Conservation (phyloP, 2,329 filamentous ascomycete species). For the Verticillium albo-atrum region DNA sequence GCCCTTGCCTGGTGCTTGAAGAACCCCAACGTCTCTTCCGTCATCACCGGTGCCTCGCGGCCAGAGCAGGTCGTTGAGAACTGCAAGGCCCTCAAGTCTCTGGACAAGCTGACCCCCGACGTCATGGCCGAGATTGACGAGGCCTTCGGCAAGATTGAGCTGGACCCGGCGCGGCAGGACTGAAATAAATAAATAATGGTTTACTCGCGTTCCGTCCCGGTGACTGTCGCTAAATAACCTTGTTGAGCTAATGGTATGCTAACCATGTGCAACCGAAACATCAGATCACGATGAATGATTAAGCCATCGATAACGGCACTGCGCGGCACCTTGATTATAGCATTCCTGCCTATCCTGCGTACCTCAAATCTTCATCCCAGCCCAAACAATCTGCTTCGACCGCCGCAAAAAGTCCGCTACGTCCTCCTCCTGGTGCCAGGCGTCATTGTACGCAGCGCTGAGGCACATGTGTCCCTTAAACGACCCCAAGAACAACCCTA, state of each 20-base stretch:
- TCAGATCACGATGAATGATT: too few species aligned
- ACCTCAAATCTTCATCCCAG: neutral
- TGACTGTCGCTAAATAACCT: too few species aligned
- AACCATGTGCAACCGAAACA: too few species aligned
- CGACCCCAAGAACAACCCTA: constrained; percentile 34
- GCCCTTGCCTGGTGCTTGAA: constrained; percentile 50
- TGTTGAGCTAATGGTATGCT: too few species aligned
- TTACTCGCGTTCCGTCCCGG: too few species aligned
- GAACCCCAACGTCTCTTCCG: constrained; percentile 48
- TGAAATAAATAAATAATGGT: neutral
- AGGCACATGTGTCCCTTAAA: constrained; percentile 28
- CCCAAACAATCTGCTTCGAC: constrained; percentile 2
- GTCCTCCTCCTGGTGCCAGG: constrained; percentile 28
- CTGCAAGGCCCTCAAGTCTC: constrained; percentile 37
- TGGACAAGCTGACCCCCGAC: constrained; percentile 44
- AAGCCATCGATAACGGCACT: too few species aligned
- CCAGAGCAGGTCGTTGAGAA: constrained; percentile 50
- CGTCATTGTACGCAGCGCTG: constrained; percentile 37
- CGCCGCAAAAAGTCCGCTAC: constrained; percentile 16
- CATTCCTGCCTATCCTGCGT: neutral
- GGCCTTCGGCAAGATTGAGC: constrained; percentile 19
- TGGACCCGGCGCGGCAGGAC: constrained; percentile 14
- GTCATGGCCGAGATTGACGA: constrained; percentile 47
- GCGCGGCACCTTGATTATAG: too few species aligned
- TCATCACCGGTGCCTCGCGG: constrained; percentile 48